Evolutionary conservation across 2,329 filamentous ascomycete genomes (phyloP).

Genomic region (Fusarium sp.): DNA sequence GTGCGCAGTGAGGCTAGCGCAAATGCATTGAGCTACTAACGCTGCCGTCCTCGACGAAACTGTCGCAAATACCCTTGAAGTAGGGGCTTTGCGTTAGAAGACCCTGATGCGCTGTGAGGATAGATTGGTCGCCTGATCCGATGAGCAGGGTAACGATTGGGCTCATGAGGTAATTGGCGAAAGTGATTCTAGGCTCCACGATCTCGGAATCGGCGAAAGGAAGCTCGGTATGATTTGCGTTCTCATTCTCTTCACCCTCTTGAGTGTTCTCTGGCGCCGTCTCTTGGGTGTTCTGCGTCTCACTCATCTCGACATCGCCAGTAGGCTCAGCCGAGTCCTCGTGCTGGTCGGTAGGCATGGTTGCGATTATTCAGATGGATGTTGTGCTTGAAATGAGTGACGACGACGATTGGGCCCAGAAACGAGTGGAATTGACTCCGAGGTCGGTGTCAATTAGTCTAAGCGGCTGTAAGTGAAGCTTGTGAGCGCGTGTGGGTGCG

Average conservation of each 20-base stretch:
- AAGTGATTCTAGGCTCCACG: constrained; percentile 59
- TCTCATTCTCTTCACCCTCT: constrained; percentile 54
- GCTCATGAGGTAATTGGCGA: constrained; percentile 75
- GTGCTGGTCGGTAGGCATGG: constrained; percentile 51
- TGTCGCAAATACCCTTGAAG: constrained; percentile 75
- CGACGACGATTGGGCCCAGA: not conserved
- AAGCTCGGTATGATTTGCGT: constrained; percentile 54
- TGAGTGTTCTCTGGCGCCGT: constrained; percentile 51
- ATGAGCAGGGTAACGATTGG: constrained; percentile 79
- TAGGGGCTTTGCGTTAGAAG: constrained; percentile 82
- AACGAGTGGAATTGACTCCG: constrained; percentile 23
- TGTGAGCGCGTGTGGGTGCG: constrained; percentile 8
- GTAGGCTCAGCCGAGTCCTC: constrained; percentile 49
- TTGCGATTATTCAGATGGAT: constrained; percentile 24
- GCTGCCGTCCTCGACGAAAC: constrained; percentile 73
- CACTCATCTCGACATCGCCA: constrained; percentile 60
- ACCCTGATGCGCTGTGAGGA: constrained; percentile 84
- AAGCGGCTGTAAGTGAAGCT: constrained; percentile 6
- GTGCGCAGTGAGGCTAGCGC: not conserved
- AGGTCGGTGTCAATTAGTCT: not conserved
- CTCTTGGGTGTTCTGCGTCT: constrained; percentile 39
- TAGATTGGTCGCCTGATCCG: constrained; percentile 72
- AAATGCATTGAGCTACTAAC: constrained; percentile 61
- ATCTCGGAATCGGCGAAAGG: constrained; percentile 58
- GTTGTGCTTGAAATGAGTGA: not conserved